Percentiles rank a stretch among this genome's conserved stretches.
Evolutionary conservation across 805 yeast species (phyloP).

Genomic region (Hanseniaspora osmophila): DNA sequence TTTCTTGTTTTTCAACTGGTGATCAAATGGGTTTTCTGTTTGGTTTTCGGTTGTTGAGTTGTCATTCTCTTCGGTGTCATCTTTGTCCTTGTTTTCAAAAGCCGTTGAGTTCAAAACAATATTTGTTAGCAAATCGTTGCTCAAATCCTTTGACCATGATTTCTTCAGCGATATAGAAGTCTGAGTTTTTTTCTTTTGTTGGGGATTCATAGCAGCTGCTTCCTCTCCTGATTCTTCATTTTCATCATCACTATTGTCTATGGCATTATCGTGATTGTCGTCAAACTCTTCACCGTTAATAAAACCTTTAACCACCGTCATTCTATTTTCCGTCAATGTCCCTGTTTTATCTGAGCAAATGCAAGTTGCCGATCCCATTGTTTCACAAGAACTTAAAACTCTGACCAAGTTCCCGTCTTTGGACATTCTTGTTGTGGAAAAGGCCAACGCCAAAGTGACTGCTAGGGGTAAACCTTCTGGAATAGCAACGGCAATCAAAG

Average conservation of each 20-base stretch:
- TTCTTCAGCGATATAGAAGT: slow-evolving; percentile 4
- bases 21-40: slow-evolving; percentile 8
- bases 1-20: background rate
- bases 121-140: slow-evolving; percentile 32
- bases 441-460: slow-evolving; percentile 89
- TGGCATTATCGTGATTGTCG: slow-evolving; percentile 24
- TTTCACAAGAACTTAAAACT: slow-evolving; percentile 85
- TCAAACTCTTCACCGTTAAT: slow-evolving; percentile 48
- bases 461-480: slow-evolving; percentile 98
- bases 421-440: slow-evolving; percentile 97
- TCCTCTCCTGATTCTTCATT: background rate
- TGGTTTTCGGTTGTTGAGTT: background rate
- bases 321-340: slow-evolving; percentile 82
- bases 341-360: slow-evolving; percentile 97
- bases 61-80: too few species aligned
- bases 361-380: slow-evolving; percentile 98
- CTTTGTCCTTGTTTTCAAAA: slow-evolving; percentile 48
- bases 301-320: slow-evolving; percentile 76
- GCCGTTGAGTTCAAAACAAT: slow-evolving; percentile 78
- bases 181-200: too few species aligned
- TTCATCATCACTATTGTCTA: slow-evolving; percentile 5
- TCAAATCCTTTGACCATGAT: slow-evolving; percentile 9
- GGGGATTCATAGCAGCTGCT: too few species aligned
- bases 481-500: slow-evolving; percentile 94
- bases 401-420: slow-evolving; percentile 93